A percentile compares a stretch with the other conserved stretches of the same genome.
These are phyloP conservation scores for Golubevia sp. DNA, from an alignment of 1,284 basidiomycete species.

Conservation along the genomic window DNA sequence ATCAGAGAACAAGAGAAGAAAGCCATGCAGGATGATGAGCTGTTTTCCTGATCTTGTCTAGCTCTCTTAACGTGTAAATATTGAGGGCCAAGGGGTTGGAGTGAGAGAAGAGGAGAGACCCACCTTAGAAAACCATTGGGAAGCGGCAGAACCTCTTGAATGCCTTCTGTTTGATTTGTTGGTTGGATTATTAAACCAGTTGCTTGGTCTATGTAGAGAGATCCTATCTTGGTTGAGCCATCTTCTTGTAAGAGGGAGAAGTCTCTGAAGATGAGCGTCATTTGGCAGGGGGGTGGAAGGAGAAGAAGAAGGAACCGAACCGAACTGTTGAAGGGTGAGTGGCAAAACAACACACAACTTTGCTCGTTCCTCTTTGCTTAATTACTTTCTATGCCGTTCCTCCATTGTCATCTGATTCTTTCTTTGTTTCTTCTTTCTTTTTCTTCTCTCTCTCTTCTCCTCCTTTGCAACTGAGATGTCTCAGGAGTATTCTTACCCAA, in stretches of 20 bases:
- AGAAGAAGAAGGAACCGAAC: neutral
- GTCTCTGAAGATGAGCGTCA: neutral
- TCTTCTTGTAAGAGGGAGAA: neutral
- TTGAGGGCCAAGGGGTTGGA: too few relatives aligned
- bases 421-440: too few relatives aligned
- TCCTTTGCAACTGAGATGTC: too few relatives aligned
- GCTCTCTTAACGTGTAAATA: too few relatives aligned
- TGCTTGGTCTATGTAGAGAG: neutral
- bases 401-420: too few relatives aligned
- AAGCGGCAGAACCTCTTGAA: neutral
- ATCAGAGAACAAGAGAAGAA: slow-evolving; percentile 71
- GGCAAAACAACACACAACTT: too few relatives aligned
- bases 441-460: too few relatives aligned
- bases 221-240: neutral
- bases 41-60: slow-evolving; percentile 18
- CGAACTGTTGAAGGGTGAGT: too few relatives aligned
- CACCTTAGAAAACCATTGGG: neutral
- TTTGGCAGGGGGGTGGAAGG: neutral
- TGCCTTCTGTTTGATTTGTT: neutral
- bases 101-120: neutral
- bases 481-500: too few relatives aligned
- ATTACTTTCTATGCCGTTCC: too few relatives aligned
- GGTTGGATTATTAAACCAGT: neutral
- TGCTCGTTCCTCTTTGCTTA: too few relatives aligned
- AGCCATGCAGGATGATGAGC: slow-evolving; percentile 72